Percentiles rank a stretch among this genome's conserved stretches.
phyloP scores from a whole-genome alignment of 1,139 yeast genomes.

The Blastobotrys serpentis region DNA sequence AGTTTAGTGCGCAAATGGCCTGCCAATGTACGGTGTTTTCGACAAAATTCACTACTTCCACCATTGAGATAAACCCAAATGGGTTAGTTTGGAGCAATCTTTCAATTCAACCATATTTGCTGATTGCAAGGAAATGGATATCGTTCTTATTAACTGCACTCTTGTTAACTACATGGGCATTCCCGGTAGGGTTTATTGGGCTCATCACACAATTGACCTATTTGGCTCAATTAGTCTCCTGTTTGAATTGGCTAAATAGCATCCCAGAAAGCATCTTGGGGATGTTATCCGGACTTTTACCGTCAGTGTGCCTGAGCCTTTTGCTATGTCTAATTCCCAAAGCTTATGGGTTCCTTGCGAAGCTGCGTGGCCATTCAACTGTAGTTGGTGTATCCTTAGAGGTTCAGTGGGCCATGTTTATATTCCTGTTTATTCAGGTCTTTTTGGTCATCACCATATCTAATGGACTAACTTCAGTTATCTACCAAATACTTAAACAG shows the following conservation, averaged over 20 bases:
- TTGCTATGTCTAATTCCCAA: slow-evolving; percentile 74
- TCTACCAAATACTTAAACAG: slow-evolving; percentile 62
- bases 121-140: slow-evolving; percentile 34
- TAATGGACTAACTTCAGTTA: slow-evolving; percentile 69
- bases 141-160: slow-evolving; percentile 57
- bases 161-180: slow-evolving; percentile 72
- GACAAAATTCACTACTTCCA: slow-evolving; percentile 15
- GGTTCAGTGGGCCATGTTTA: slow-evolving; percentile 74
- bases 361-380: slow-evolving; percentile 64
- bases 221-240: slow-evolving; percentile 57
- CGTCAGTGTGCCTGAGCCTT: slow-evolving; percentile 63
- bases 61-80: slow-evolving; percentile 31
- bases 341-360: slow-evolving; percentile 65
- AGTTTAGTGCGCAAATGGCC: slow-evolving; percentile 36
- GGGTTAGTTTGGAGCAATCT: slow-evolving; percentile 36
- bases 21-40: slow-evolving; percentile 31
- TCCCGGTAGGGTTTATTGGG: slow-evolving; percentile 85
- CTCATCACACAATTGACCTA: slow-evolving; percentile 70
- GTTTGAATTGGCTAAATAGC: slow-evolving; percentile 61
- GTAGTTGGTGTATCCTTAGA: slow-evolving; percentile 63
- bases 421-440: slow-evolving; percentile 72
- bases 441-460: slow-evolving; percentile 83
- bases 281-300: slow-evolving; percentile 71
- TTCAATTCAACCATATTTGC: slow-evolving; percentile 8
- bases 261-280: slow-evolving; percentile 61